Base-by-base conservation (phyloP, 352 stramenopile genomes). In the Pythium graminicola region DNA sequence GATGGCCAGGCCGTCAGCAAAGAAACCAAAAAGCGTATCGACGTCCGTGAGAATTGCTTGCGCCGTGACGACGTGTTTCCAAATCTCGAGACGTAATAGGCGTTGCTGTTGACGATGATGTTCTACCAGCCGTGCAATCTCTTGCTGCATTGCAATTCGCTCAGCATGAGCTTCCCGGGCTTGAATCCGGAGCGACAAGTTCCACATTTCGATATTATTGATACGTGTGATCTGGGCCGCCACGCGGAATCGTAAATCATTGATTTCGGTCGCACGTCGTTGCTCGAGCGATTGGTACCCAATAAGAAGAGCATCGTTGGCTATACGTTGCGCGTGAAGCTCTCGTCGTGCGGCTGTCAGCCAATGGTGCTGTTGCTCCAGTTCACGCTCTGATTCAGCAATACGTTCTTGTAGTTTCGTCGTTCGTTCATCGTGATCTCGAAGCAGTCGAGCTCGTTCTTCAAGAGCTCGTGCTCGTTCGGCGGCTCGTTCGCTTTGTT, bases 161-260 rank as follows among this genome's bases (percentile, higher is more conserved):
- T 86, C 76, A 14, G 40, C 63, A 24, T 78, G 66, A 6, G 69
- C 69, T 38, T 83, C 74, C n/a, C 81, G 83, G 2, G 74, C 66
- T 33, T 86, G 71, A 11, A 85, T 65, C 62, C 86, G 86, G 36
- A 91, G 65, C 51, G 76, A 76, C 20, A 87, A 48, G 41, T 86
- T 89, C 81, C 81, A 91, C 76, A 91, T 89, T 44, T 89, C 74
- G 17, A 89, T 68, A 52, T 73, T 74, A 51, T 81, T 85, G 52
- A 89, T 86, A 40, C 76, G 78, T 24, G 64, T 70, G 40, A 88
- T 72, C 59, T 91, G 81, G 26, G 73, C 54, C 8, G 64, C 54
- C 33, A 91, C 85, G 32, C 81, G 72, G 43, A 87, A 86, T 17
- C 69, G 74, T 74, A 89, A 84, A 42, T 91, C 81, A 57, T 89